Conservation (phyloP, 2,329 filamentous ascomycete genomes). For the Zymoseptoria brevis region DNA sequence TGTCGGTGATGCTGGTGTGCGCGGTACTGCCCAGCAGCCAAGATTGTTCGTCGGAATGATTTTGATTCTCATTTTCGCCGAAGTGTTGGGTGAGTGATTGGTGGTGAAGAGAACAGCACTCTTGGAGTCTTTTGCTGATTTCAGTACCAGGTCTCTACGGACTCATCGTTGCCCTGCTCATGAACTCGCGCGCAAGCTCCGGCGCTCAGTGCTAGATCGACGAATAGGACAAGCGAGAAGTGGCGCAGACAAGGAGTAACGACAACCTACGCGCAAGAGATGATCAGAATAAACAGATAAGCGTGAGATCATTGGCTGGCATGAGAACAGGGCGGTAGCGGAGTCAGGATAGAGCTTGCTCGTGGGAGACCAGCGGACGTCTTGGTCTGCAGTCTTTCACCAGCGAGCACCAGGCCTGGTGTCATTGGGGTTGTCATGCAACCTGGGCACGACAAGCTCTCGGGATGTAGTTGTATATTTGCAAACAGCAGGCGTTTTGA, state of each 20-base stretch:
- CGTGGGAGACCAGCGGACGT: neutral
- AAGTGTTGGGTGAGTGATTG: constrained; percentile 75
- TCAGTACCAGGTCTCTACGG: constrained; percentile 77
- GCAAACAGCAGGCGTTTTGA: constrained; percentile 15
- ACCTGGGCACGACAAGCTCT: neutral
- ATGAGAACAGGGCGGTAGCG: neutral
- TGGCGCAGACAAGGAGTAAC: constrained; percentile 33
- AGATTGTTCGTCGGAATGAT: constrained; percentile 96
- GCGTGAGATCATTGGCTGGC: neutral
- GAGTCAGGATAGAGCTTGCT: neutral
- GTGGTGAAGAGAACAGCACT: neutral
- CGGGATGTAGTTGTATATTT: constrained; percentile 21
- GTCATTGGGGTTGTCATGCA: neutral
- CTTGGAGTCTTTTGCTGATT: constrained; percentile 6
- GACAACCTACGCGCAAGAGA: constrained; percentile 16
- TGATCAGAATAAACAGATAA: neutral
- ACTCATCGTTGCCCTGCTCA: constrained; percentile 95
- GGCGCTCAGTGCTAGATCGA: constrained; percentile 54
- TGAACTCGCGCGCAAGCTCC: constrained; percentile 79
- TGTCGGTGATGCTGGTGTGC: constrained; percentile 73
- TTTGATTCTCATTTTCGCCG: constrained; percentile 97
- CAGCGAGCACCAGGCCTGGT: neutral
- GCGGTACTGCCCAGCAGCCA: constrained; percentile 76
- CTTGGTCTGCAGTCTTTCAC: neutral
- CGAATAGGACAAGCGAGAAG: constrained; percentile 40